Base-by-base conservation (phyloP, 257 asterid species). In the Ballota nigra region DNA sequence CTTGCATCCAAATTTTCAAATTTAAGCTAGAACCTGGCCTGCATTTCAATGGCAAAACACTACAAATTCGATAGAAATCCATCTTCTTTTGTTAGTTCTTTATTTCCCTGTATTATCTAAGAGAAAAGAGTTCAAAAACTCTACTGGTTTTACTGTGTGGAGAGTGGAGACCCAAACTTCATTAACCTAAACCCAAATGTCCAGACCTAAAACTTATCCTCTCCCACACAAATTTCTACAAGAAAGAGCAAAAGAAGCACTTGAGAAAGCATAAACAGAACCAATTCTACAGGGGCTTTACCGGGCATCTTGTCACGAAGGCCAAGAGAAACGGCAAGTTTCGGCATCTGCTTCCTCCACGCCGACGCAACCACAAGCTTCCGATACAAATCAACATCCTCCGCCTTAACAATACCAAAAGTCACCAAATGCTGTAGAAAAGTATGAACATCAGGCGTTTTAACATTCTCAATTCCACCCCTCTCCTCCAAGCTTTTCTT, bases 261-360 rank as follows among this genome's bases (percentile, higher is more conserved):
- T 5, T 57, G 51, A 16, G 18, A 6, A 33, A 16, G 19, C 65
- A 52, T 7, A 24, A 52, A 63, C 4, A 2, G 20, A 72, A 33
- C 19, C 15, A 24, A 66, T 34, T 16, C 34, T 11, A 74, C 6
- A 52, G n/a, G 12, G 52, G 15, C 38, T 66, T 6, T 92, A 95
- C 99, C 99, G 70, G 99, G 96, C 99, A 95, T 95, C 83, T 88
- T 85, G 80, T 90, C 85, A 23, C 81, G 83, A 65, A 95, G 96
- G 19, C 99, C 99, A 38, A 95, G 96, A 38, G 98, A 87, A 65
- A 92, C 83, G 3, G 99, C 99, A 19, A 95, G 94, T 79, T 90
- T 95, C 1, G 99, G 99, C 98, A 95, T 95, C 89, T 95, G 98
- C 79, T 90, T 95, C 90, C 99, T 78, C 99, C 99, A 95, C 52